Conservation (phyloP, 176 grass and related monocot genomes). For the Triticum dicoccoides region DNA sequence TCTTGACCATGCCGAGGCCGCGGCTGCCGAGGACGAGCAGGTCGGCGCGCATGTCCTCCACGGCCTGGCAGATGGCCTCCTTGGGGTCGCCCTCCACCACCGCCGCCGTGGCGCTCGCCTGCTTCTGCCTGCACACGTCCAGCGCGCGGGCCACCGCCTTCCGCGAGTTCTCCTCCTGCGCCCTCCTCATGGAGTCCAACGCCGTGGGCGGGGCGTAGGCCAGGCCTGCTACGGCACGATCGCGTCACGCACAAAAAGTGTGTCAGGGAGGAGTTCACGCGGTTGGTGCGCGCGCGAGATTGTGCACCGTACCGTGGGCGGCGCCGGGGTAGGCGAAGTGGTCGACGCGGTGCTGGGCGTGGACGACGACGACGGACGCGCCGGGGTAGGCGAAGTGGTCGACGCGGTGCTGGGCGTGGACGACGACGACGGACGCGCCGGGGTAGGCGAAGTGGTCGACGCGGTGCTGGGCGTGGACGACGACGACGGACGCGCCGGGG, state of each 20-base stretch:
- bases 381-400: too few species aligned
- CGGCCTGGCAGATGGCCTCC: conserved; percentile 62
- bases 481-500: conserved; percentile 33
- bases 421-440: too few species aligned
- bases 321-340: too few species aligned
- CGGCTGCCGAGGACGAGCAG: conserved; percentile 78
- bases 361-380: too few species aligned
- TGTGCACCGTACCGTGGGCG: too few species aligned
- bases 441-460: conserved; percentile 2
- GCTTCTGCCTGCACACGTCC: conserved; percentile 42
- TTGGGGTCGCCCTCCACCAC: conserved; percentile 81
- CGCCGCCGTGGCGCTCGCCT: conserved; percentile 36
- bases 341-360: too few species aligned
- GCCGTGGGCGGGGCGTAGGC: conserved; percentile 41
- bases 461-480: conserved; percentile 65
- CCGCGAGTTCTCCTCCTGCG: conserved; percentile 54
- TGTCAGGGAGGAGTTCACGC: background rate
- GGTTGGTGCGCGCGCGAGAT: too few species aligned
- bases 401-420: too few species aligned
- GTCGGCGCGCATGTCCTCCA: conserved; percentile 54
- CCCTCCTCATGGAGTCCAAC: conserved; percentile 47
- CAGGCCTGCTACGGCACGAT: background rate
- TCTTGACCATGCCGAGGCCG: conserved; percentile 67
- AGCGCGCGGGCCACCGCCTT: conserved; percentile 41
- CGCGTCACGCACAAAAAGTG: background rate